Conservation (phyloP, 305 asterid species). For the Solanum hybrid region DNA sequence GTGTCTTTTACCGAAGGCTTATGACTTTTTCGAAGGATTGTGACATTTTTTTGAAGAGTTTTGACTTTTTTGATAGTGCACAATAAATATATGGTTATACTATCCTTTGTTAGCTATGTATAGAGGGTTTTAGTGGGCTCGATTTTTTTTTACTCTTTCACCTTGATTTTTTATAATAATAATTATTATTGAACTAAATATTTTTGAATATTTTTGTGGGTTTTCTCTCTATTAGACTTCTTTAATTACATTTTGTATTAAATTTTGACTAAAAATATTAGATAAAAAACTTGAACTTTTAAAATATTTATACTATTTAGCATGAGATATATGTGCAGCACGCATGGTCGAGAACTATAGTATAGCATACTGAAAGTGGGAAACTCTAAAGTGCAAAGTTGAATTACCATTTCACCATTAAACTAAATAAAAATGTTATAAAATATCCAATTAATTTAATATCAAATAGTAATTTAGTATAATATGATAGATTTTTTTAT, state of each 20-base stretch:
- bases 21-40: neutral
- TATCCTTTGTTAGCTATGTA: neutral
- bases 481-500: neutral
- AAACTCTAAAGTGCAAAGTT: neutral
- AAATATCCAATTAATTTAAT: neutral
- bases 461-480: neutral
- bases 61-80: neutral
- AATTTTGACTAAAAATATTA: neutral
- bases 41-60: neutral
- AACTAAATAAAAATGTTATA: neutral
- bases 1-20: neutral
- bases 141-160: neutral
- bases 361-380: neutral
- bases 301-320: neutral
- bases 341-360: neutral
- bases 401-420: neutral
- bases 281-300: neutral
- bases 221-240: neutral
- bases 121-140: neutral
- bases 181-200: neutral
- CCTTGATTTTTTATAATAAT: neutral
- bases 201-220: neutral
- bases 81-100: no score
- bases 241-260: neutral
- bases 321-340: neutral